phyloP scores from a whole-genome alignment of 176 grass and related monocot species.

The Zoysia japonica region DNA sequence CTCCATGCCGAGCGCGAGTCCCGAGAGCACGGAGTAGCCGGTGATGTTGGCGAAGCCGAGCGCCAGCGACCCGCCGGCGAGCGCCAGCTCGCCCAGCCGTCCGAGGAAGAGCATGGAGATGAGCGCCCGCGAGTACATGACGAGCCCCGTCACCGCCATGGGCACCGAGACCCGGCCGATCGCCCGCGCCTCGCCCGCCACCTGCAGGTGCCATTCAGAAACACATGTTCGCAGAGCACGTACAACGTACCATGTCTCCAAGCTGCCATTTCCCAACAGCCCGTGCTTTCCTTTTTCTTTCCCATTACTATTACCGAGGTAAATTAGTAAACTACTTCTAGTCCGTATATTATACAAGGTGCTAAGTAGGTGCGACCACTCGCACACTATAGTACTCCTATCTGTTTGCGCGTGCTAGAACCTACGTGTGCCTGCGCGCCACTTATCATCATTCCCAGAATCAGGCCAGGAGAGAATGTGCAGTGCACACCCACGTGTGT shows the following conservation, averaged over 20 bases:
- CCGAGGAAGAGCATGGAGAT: constrained; percentile 98
- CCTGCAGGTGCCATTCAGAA: constrained; percentile 43
- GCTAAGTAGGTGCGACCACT: constrained; percentile 13
- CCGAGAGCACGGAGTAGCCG: constrained; percentile 88
- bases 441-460: neutral
- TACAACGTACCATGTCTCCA: neutral
- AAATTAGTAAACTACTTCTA: neutral
- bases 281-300: constrained; percentile 34
- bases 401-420: neutral
- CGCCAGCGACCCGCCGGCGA: constrained; percentile 81
- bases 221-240: constrained; percentile 10
- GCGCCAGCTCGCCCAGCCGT: constrained; percentile 66
- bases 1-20: constrained; percentile 93
- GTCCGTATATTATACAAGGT: constrained; percentile 7
- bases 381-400: constrained; percentile 5
- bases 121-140: constrained; percentile 87
- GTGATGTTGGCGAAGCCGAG: constrained; percentile 97
- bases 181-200: constrained; percentile 66
- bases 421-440: constrained; percentile 3
- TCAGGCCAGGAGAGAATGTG: neutral
- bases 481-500: neutral
- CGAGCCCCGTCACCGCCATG: constrained; percentile 74
- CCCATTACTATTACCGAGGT: constrained; percentile 26
- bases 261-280: constrained; percentile 34
- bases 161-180: constrained; percentile 83